Evolutionary conservation across 78 protist genomes (phyloP), one percentile per base, ranked within the genome.

Genomic region (Dictyostelium brefeldianum): DNA sequence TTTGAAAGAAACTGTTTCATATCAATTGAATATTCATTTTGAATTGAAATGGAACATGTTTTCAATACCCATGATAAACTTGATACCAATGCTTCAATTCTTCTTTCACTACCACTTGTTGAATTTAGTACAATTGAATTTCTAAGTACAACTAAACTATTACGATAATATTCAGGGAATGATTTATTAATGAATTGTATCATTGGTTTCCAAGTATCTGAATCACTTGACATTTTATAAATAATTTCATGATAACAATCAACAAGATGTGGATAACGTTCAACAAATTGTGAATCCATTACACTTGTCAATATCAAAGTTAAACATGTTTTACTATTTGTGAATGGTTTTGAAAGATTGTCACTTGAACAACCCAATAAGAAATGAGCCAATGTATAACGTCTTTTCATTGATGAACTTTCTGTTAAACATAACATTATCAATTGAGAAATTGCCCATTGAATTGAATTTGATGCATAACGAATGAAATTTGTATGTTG

Each of bases 201-300:
- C 78, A 77, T 87, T 74, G 93, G 93, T 50, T 62, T 77, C 48
- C 56, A 75, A 29, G 93, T 87, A 36, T 54, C 27, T 15, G 84
- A 53, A 15, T 74, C 69, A 14, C 54, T 41, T 5, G 51, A 17
- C 83, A 87, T 74, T 47, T 77, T 77, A 69, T 69, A 36, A 47
- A 87, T 77, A 69, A 87, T 87, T 27, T 77, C 85, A 70, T 87
- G 93, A 47, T 77, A 87, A 25, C 70, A 31, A n/a, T 87, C 93
- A 4, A 59, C 56, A 10, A 87, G 22, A 18, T 77, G 83, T 51
- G 93, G 93, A 36, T 64, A 87, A 8, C 84, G 22, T 10, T 80
- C 53, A 4, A 77, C 78, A 20, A 77, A 87, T 9, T 77, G 78
- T 4, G 77, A 43, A 36, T 48, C 48, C 31, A 54, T 12, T 8